Percentiles rank a stretch among this genome's conserved stretches.
Conservation (phyloP, 2,329 filamentous ascomycete species). For the Escovopsis sp. region DNA sequence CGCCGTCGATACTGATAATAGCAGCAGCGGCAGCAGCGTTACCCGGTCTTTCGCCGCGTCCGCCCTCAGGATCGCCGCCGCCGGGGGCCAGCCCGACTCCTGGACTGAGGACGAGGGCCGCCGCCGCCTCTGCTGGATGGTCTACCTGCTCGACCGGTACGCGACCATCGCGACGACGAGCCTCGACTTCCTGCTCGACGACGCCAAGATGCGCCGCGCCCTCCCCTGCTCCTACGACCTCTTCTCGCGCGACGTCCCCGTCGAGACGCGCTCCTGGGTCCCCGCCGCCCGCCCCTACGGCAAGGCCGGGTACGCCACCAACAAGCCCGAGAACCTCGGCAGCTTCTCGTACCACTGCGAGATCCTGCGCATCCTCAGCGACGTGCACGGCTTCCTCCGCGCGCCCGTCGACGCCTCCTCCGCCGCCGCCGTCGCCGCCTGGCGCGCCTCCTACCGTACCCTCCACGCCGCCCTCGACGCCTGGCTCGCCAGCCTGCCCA, state of each 20-base stretch:
- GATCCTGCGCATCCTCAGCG: slow-evolving; percentile 27
- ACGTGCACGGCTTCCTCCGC: slow-evolving; percentile 28
- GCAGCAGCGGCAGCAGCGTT: too few relatives aligned
- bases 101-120: slow-evolving; percentile 32
- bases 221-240: slow-evolving; percentile 30
- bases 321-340: slow-evolving; percentile 27
- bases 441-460: slow-evolving; percentile 26
- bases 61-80: slow-evolving; percentile 18
- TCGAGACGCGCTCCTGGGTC: slow-evolving; percentile 23
- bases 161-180: slow-evolving; percentile 26
- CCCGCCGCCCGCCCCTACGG: slow-evolving; percentile 13
- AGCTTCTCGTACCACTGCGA: slow-evolving; percentile 32
- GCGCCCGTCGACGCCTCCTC: slow-evolving; percentile 25
- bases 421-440: slow-evolving; percentile 22
- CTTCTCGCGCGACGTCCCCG: slow-evolving; percentile 28
- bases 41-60: slow-evolving; percentile 17
- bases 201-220: slow-evolving; percentile 23
- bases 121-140: slow-evolving; percentile 29
- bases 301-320: slow-evolving; percentile 15
- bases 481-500: slow-evolving; percentile 28
- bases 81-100: slow-evolving; percentile 20
- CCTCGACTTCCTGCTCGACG: slow-evolving; percentile 27
- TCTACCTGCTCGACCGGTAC: slow-evolving; percentile 29
- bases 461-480: slow-evolving; percentile 25
- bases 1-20: slow-evolving; percentile 6